A percentile compares a stretch with the other conserved stretches of the same genome.
Conservation (phyloP, 345 rosid species). For the Eutrema yunnanense region DNA sequence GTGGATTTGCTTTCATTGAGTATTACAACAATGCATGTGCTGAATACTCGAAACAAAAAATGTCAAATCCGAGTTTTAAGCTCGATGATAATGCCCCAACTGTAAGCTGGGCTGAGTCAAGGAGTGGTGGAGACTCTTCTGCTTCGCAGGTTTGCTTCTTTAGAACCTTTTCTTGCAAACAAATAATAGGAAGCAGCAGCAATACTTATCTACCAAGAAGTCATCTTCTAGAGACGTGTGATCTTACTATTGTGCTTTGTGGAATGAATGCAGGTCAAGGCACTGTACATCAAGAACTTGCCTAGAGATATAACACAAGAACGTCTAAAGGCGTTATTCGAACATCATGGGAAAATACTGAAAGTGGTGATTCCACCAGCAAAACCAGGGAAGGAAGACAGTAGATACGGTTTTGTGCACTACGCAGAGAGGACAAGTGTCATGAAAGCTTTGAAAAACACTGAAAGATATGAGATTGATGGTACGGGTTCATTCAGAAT, state of each 20-base stretch:
- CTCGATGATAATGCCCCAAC: slow-evolving; percentile 84
- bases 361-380: slow-evolving; percentile 88
- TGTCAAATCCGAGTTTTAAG: slow-evolving; percentile 71
- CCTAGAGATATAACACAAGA: slow-evolving; percentile 77
- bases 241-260: background rate
- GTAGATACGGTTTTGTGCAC: slow-evolving; percentile 89
- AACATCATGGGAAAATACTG: slow-evolving; percentile 72
- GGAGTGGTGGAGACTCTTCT: slow-evolving; percentile 67
- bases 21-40: slow-evolving; percentile 92
- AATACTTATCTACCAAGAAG: background rate
- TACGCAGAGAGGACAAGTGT: slow-evolving; percentile 88
- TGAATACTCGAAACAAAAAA: slow-evolving; percentile 81
- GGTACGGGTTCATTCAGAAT: slow-evolving; percentile 36
- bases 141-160: slow-evolving; percentile 58
- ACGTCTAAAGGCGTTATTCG: slow-evolving; percentile 65
- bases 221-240: background rate
- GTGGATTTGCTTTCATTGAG: slow-evolving; percentile 88
- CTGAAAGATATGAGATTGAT: slow-evolving; percentile 86
- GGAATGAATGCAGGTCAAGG: slow-evolving; percentile 60
- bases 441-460: slow-evolving; percentile 75
- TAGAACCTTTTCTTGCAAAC: background rate
- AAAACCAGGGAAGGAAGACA: slow-evolving; percentile 74
- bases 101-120: slow-evolving; percentile 97
- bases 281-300: slow-evolving; percentile 80
- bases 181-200: background rate